Base-by-base conservation (phyloP, 2,329 filamentous ascomycete genomes). In the Fusarium multiceps region DNA sequence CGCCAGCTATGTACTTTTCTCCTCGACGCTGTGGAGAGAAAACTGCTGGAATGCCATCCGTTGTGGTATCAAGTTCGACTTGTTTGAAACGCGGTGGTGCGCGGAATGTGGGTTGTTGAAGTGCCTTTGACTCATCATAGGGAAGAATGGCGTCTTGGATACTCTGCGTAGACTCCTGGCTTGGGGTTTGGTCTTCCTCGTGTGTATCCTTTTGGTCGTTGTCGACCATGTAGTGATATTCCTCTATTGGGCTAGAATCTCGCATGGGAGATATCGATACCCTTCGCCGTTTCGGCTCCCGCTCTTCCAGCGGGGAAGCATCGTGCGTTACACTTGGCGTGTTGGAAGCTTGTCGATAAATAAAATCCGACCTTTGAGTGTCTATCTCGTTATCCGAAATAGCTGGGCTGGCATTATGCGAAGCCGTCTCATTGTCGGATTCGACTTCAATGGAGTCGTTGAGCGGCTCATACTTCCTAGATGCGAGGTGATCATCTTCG, bases 61-160 rank as follows among this genome's bases (percentile, higher is more conserved):
- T 23, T 10, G 72, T 42, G 4, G 61, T 51, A 32, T 75, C 77
- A 1, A 57, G 25, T 27, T 79, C 78, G 1, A 69, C 50, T 4
- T 75, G 70, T 51, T 81, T 82, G 74, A 83, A 83, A 23, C 81
- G 80, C 12, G 82, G 82, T 4, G 81, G 77, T 1, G 76, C 69
- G 4, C 71, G 79, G 56, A 83, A 83, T 0, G 78, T 78, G 4
- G 82, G 82, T 49, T 82, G 80, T 16, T 76, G 74, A 21, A 67
- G 65, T 16, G 62, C 53, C 21, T 62, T 65, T 45, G 57, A 48
- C 21, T 74, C 70, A 21, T 68, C 73, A 16, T 71, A 62, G 23
- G 50, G 42, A n/a, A 57, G 32, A 7, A 60, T 45, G 11, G 62
- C 27, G 32, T 65, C 68, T 8, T 66, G 59, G 4, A 68, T 45